Evolutionary conservation across 805 yeast species (phyloP).

Genomic region (Phaffomyces antillensis): DNA sequence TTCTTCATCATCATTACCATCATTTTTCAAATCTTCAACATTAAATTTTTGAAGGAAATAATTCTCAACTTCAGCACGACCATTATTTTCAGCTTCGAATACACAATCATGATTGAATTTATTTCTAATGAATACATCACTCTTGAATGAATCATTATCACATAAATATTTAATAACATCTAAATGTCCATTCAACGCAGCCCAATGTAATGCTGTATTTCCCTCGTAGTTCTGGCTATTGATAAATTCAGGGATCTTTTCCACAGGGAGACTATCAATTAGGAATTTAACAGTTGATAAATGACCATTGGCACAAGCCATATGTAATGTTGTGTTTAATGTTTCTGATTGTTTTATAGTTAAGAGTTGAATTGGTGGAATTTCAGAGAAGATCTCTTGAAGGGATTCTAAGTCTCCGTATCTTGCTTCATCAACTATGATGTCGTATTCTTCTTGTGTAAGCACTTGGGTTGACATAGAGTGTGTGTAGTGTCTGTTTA

Average conservation of each 20-base stretch:
- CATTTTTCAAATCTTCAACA: slow-evolving; percentile 47
- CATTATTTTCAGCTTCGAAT: slow-evolving; percentile 81
- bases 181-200: slow-evolving; percentile 79
- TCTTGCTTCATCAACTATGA: slow-evolving; percentile 77
- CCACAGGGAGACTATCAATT: slow-evolving; percentile 33
- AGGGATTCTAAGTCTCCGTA: slow-evolving; percentile 79
- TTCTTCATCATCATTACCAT: slow-evolving; percentile 16
- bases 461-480: slow-evolving; percentile 18
- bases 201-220: slow-evolving; percentile 96
- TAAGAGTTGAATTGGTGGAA: slow-evolving; percentile 31
- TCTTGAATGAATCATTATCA: slow-evolving; percentile 50
- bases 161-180: slow-evolving; percentile 62
- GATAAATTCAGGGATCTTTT: slow-evolving; percentile 39
- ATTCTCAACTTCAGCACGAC: slow-evolving; percentile 67
- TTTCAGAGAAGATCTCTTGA: slow-evolving; percentile 55
- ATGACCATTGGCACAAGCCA: slow-evolving; percentile 96
- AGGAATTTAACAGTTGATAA: slow-evolving; percentile 55
- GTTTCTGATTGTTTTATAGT: slow-evolving; percentile 32
- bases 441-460: slow-evolving; percentile 74
- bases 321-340: slow-evolving; percentile 74
- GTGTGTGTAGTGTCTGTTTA: not conserved
- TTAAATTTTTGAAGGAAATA: slow-evolving; percentile 70
- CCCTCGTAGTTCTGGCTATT: slow-evolving; percentile 68
- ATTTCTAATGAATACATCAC: slow-evolving; percentile 79
- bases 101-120: slow-evolving; percentile 73